Evolutionary conservation across 768 basidiomycete genomes (phyloP).

Genomic region (Multifurca ochricompacta): DNA sequence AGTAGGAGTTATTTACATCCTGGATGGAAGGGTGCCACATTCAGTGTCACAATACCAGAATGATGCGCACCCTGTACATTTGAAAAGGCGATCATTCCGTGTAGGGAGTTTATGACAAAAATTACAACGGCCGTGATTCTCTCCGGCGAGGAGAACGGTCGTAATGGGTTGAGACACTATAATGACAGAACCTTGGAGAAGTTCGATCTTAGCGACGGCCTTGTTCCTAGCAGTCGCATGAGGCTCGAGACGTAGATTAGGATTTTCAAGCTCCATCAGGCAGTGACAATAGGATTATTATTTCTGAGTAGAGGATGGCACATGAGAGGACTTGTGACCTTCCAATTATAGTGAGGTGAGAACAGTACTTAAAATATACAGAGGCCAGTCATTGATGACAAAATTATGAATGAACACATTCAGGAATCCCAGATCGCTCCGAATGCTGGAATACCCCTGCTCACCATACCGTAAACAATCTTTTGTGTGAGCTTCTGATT

Average conservation of each 20-base stretch:
- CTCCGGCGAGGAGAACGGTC: slow-evolving; percentile 41
- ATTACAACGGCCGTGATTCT: slow-evolving; percentile 65
- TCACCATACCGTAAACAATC: slow-evolving; percentile 53
- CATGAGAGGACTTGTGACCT: neutral
- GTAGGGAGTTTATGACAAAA: slow-evolving; percentile 40
- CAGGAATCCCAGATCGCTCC: slow-evolving; percentile 56
- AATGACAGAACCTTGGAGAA: slow-evolving; percentile 44
- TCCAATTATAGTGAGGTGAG: no score
- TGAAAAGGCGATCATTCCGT: slow-evolving; percentile 33
- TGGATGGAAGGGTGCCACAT: slow-evolving; percentile 39
- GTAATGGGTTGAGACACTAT: slow-evolving; percentile 39
- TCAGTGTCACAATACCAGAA: slow-evolving; percentile 65
- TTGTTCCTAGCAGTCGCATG: slow-evolving; percentile 45
- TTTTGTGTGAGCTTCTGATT: slow-evolving; percentile 50
- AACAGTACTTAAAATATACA: no score
- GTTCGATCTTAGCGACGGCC: slow-evolving; percentile 34
- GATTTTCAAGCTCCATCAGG: neutral
- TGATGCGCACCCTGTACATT: slow-evolving; percentile 58
- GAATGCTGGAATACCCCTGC: slow-evolving; percentile 52
- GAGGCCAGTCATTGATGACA: neutral
- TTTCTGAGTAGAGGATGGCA: neutral
- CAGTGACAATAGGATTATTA: neutral
- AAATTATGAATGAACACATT: slow-evolving; percentile 1
- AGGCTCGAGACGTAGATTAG: slow-evolving; percentile 31
- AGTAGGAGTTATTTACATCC: slow-evolving; percentile 4